Base-by-base conservation (phyloP, 2,329 filamentous ascomycete species). In the Botrytis tulipae region DNA sequence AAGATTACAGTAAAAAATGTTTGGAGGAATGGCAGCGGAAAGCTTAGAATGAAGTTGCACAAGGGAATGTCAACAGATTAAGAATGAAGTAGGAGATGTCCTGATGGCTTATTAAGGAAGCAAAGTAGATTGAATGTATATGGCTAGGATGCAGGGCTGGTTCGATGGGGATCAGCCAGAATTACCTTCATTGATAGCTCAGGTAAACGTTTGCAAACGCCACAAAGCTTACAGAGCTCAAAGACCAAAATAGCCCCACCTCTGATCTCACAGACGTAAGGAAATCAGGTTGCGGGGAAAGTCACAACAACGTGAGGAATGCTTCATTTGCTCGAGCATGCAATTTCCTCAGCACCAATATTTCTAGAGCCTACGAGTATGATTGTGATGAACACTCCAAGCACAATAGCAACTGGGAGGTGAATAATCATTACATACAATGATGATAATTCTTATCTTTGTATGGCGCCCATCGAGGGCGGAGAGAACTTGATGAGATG, bases 1-100 rank as follows among this genome's bases (percentile, higher is more conserved):
- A 78, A 77, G 77, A 79, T 79, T 80, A 78, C 57, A 73, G 72
- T 77, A 75, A 80, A 74, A 80, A 79, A 80, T 80, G 78, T 77
- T 78, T 76, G 72, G 74, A 79, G 79, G 79, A 80, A 80, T 81
- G 79, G 76, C 73, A 78, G 74, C 67, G 71, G 71, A 71, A 66
- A 74, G 73, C 74, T 73, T 73, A 70, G 73, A 67, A 51, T 68
- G 46, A 73, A 73, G 75, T 75, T 71, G 67, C 48, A 59, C 72
- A 74, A 77, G 74, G 74, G 78, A 80, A 80, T 80, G 79, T 75
- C 74, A 77, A 77, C 75, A 76, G 74, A 67, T 76, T 72, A 77
- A 80, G 78, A 81, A 81, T 80, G 79, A 75, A 78, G 74, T 77
- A 79, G 78, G 74, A 78, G 76, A 75, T 51, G 66, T 75, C 72